These are phyloP conservation scores for Onygena corvina DNA, from an alignment of 2,329 filamentous ascomycete species.

Conservation along the genomic window DNA sequence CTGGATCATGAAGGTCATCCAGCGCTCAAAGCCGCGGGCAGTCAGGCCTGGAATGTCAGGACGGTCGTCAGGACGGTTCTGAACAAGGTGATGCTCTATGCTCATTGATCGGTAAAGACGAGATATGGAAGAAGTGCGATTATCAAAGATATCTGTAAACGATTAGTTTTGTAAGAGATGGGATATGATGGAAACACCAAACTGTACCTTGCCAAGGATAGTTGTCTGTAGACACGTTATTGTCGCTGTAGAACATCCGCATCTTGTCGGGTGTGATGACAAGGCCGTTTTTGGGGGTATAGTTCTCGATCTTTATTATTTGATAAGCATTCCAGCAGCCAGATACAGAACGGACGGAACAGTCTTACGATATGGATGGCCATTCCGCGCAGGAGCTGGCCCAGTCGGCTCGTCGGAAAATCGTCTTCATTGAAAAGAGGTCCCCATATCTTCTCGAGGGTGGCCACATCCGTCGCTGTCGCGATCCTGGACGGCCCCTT, in stretches of 20 bases:
- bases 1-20: conserved; percentile 60
- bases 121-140: conserved; percentile 42
- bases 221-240: conserved; percentile 51
- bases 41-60: conserved; percentile 55
- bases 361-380: conserved; percentile 62
- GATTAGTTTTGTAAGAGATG: conserved; percentile 11
- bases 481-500: conserved; percentile 29
- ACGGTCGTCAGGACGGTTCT: conserved; percentile 39
- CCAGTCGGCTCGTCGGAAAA: conserved; percentile 54
- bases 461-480: conserved; percentile 41
- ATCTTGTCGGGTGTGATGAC: conserved; percentile 68
- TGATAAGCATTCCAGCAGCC: background rate
- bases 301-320: conserved; percentile 51
- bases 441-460: conserved; percentile 64
- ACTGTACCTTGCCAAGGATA: conserved; percentile 56
- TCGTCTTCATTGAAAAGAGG: conserved; percentile 57
- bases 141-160: conserved; percentile 43
- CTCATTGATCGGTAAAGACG: conserved; percentile 45
- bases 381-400: conserved; percentile 60
- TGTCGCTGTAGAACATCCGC: conserved; percentile 57
- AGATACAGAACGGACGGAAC: conserved; percentile 18
- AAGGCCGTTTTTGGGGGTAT: conserved; percentile 53
- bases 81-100: conserved; percentile 54
- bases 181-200: background rate
- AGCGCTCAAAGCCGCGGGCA: conserved; percentile 54